Base-by-base conservation (phyloP, 2,329 filamentous ascomycete genomes). In the Thelonectria blattea region DNA sequence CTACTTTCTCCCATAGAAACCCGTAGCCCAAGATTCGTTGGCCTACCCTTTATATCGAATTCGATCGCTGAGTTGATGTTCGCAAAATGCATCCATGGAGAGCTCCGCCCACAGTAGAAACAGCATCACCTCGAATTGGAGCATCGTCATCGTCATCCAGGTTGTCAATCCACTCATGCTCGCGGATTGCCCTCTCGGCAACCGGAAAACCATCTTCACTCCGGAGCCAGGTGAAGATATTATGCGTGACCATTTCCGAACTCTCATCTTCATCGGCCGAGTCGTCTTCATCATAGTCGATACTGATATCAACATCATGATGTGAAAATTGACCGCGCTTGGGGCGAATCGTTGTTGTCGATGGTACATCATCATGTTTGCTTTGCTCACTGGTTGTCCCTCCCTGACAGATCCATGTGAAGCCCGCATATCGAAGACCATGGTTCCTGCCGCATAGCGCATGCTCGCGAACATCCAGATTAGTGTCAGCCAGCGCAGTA, bases 81-180 rank as follows among this genome's bases (percentile, higher is more conserved):
- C 41, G 53, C 9, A 54, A 17, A 3, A 64, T 22, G 59, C 62
- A 62, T 17, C 62, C 52, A 56, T 51, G 34, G 49, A 61, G 42
- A 15, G 30, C 3, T 32, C 39, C 53, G 18, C 59, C 59, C 4
- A 32, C 37, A 6, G 60, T 52, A n/a, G 65, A 67, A 5, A 43
- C 37, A 14, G 18, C 54, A 17, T 66, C 53, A 18, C 62, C 60
- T 5, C 54, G 24, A 5, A 63, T 55, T 18, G 53, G 52, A 39
- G 12, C 11, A 20, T 69, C 68, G 17, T 72, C 69, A 10, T 71
- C 69, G 17, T 52, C 49, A 20, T 48, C 32, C 3, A 72, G 54
- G 53, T 71, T 70, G 9, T 70, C 70, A 42, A 73, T 70, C 71
- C 71, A 74, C 45, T 70, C 65, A 39, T 73, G 72, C 45, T 71